Conservation (phyloP, 352 stramenopile genomes). For the Aphanomyces euteiches region DNA sequence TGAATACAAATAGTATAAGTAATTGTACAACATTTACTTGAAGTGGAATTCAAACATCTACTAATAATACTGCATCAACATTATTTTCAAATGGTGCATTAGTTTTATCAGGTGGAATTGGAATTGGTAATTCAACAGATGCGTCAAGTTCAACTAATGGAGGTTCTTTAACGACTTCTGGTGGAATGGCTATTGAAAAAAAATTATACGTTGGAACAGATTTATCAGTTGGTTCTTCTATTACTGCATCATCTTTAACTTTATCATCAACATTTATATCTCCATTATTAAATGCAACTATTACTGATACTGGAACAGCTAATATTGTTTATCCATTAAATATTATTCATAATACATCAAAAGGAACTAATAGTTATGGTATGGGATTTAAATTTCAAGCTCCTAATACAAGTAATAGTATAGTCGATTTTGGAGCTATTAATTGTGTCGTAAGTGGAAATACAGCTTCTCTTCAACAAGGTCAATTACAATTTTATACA, state of each 20-base stretch:
- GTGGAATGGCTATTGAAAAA: background rate
- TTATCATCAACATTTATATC: constrained; percentile 12
- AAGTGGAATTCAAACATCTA: constrained; percentile 8
- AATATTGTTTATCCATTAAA: constrained; percentile 24
- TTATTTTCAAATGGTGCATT: constrained; percentile 9
- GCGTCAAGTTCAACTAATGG: constrained; percentile 3
- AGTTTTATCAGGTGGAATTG: background rate
- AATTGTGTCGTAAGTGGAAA: background rate
- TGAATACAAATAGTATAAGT: constrained; percentile 1
- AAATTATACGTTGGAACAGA: background rate
- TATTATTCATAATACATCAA: background rate
- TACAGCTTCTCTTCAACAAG: constrained; percentile 1
- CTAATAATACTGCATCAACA: constrained; percentile 3
- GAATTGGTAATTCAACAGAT: constrained; percentile 9
- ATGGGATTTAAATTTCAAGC: constrained; percentile 15
- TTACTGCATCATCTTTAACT: constrained; percentile 5
- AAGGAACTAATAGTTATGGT: constrained; percentile 14
- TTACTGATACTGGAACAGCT: constrained; percentile 13
- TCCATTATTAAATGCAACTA: constrained; percentile 20
- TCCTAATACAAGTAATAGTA: constrained; percentile 11
- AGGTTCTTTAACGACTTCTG: constrained; percentile 10
- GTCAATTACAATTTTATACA: constrained; percentile 24
- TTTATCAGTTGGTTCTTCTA: background rate
- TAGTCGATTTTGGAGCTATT: constrained; percentile 10
- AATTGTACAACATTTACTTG: background rate